Conservation (phyloP, 1,139 yeast species). For the Martiniozyma asiatica region DNA sequence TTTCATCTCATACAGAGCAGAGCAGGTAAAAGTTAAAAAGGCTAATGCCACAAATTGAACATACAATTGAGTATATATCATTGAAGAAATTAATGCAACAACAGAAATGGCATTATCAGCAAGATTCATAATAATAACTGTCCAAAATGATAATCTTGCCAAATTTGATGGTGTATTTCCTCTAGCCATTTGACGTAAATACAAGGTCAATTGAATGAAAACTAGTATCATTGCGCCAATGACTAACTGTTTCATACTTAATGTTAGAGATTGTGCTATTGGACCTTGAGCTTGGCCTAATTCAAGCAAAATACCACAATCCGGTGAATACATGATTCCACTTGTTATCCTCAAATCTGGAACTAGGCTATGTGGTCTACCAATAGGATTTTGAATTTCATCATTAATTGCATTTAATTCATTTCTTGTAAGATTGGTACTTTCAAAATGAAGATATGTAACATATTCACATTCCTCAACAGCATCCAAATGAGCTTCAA, state of each 20-base stretch:
- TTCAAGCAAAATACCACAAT: constrained; percentile 56
- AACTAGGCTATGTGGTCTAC: constrained; percentile 53
- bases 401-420: constrained; percentile 55
- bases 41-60: constrained; percentile 61
- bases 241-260: constrained; percentile 33
- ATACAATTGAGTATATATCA: constrained; percentile 43
- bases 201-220: constrained; percentile 34
- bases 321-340: constrained; percentile 72
- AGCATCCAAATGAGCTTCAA: constrained; percentile 27
- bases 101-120: constrained; percentile 62
- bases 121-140: constrained; percentile 41
- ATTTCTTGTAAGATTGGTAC: constrained; percentile 39
- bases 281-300: constrained; percentile 41
- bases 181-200: constrained; percentile 54
- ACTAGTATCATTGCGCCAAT: constrained; percentile 37
- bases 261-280: constrained; percentile 38
- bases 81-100: constrained; percentile 47
- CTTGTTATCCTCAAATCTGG: constrained; percentile 45
- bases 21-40: constrained; percentile 55
- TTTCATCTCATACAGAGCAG: constrained; percentile 68
- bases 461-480: constrained; percentile 60
- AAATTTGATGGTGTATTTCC: constrained; percentile 74
- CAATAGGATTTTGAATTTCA: constrained; percentile 60
- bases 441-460: constrained; percentile 53
- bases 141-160: constrained; percentile 55